These are phyloP conservation scores for Petunia axillaris DNA, from an alignment of 257 asterid species.

Conservation along the genomic window DNA sequence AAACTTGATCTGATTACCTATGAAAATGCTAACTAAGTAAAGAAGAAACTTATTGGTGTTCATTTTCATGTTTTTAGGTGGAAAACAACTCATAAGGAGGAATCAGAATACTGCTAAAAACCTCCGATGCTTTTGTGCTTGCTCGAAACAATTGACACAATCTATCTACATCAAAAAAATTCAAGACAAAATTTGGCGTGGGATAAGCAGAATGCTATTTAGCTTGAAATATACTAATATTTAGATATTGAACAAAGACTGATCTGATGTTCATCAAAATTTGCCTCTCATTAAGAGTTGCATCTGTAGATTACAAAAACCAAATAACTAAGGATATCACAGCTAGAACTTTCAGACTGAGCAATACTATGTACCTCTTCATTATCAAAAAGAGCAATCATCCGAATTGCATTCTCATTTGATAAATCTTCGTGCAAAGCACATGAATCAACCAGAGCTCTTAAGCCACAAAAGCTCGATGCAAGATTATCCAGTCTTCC, in stretches of 20 bases:
- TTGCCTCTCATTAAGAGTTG: slow-evolving; percentile 11
- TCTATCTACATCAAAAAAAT: slow-evolving; percentile 13
- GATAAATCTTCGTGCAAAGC: slow-evolving; percentile 66
- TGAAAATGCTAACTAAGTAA: neutral
- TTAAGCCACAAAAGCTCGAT: slow-evolving; percentile 92
- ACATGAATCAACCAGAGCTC: slow-evolving; percentile 93
- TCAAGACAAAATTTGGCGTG: slow-evolving; percentile 10
- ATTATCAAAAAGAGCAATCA: slow-evolving; percentile 96
- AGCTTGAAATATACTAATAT: neutral
- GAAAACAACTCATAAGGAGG: neutral
- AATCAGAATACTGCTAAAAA: neutral
- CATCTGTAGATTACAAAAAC: neutral
- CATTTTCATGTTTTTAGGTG: neutral
- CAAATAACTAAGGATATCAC: neutral
- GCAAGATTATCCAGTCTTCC: slow-evolving; percentile 99
- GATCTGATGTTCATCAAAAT: slow-evolving; percentile 21
- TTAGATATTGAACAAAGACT: slow-evolving; percentile 16
- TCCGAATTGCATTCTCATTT: slow-evolving; percentile 74
- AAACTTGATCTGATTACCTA: neutral
- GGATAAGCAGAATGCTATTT: neutral
- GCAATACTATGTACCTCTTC: slow-evolving; percentile 73
- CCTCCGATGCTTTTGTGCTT: neutral
- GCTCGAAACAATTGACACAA: slow-evolving; percentile 8
- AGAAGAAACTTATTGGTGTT: neutral
- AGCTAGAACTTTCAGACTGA: slow-evolving; percentile 19